phyloP scores from a whole-genome alignment of 2,329 filamentous ascomycete genomes.

The Diaporthe sp. region DNA sequence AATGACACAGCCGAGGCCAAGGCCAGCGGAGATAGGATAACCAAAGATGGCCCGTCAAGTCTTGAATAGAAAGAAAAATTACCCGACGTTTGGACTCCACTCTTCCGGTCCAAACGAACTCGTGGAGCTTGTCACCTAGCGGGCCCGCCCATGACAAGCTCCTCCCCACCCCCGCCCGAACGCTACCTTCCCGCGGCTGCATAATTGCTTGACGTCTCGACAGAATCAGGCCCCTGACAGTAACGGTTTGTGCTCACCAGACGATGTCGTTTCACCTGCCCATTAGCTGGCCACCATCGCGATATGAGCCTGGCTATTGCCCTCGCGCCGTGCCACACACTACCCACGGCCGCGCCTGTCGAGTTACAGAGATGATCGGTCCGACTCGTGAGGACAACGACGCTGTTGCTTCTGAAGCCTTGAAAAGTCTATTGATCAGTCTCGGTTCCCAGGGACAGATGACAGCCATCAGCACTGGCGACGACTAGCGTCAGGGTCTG shows the following conservation, averaged over 20 bases:
- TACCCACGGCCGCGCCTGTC: neutral
- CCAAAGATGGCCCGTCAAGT: neutral
- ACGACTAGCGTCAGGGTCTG: constrained; percentile 43
- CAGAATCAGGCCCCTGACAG: neutral
- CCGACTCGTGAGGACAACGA: neutral
- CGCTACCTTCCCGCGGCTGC: neutral
- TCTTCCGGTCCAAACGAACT: constrained; percentile 18
- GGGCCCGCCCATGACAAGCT: constrained; percentile 26
- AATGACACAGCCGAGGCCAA: constrained; percentile 15
- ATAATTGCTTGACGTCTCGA: constrained; percentile 16
- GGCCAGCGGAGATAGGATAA: neutral
- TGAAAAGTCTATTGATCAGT: neutral
- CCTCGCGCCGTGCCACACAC: neutral
- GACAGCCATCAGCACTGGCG: constrained; percentile 26
- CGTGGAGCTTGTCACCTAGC: constrained; percentile 22
- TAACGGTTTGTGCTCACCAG: neutral
- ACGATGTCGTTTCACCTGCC: constrained; percentile 4
- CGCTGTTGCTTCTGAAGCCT: neutral
- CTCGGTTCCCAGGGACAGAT: neutral
- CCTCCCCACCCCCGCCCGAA: neutral
- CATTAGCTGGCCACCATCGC: neutral
- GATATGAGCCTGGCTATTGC: neutral
- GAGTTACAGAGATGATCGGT: neutral
- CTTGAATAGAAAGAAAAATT: neutral
- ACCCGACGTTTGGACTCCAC: constrained; percentile 18